phyloP scores from a whole-genome alignment of 1,139 yeast genomes.

The Nematodospora anomalae region DNA sequence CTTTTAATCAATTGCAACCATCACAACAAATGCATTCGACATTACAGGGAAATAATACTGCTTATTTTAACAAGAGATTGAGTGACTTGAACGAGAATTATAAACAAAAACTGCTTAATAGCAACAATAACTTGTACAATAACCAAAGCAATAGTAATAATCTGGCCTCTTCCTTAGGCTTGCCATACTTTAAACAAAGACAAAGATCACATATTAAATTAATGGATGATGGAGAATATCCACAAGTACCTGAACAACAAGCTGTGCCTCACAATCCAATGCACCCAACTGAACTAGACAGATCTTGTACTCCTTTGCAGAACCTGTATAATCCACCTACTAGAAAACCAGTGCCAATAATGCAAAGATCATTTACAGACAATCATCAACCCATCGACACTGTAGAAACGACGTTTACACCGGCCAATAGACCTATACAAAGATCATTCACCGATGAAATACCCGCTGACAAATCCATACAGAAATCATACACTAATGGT shows the following conservation, averaged over 20 bases:
- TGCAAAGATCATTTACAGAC: neutral
- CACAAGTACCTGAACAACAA: neutral
- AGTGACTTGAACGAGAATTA: slow-evolving; percentile 9
- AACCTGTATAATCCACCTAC: neutral
- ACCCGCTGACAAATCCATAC: neutral
- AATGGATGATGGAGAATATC: neutral
- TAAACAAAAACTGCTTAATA: neutral
- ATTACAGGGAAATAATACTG: slow-evolving; percentile 1
- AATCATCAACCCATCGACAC: neutral
- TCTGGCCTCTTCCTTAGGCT: neutral
- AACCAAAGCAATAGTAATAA: neutral
- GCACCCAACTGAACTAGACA: neutral
- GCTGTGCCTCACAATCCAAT: neutral
- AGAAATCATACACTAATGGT: neutral
- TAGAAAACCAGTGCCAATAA: slow-evolving; percentile 3
- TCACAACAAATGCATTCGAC: slow-evolving; percentile 9
- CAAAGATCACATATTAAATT: slow-evolving; percentile 3
- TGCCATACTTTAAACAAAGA: slow-evolving; percentile 2
- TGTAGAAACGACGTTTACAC: neutral
- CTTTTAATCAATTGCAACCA: slow-evolving; percentile 7
- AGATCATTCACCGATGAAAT: slow-evolving; percentile 8
- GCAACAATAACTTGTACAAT: neutral
- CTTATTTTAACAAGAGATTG: slow-evolving; percentile 3
- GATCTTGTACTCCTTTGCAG: neutral
- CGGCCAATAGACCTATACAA: neutral